A percentile compares a stretch with the other conserved stretches of the same genome.
phyloP scores from a whole-genome alignment of 192 early-diverging fungal species.

The Coemansia sp. region DNA sequence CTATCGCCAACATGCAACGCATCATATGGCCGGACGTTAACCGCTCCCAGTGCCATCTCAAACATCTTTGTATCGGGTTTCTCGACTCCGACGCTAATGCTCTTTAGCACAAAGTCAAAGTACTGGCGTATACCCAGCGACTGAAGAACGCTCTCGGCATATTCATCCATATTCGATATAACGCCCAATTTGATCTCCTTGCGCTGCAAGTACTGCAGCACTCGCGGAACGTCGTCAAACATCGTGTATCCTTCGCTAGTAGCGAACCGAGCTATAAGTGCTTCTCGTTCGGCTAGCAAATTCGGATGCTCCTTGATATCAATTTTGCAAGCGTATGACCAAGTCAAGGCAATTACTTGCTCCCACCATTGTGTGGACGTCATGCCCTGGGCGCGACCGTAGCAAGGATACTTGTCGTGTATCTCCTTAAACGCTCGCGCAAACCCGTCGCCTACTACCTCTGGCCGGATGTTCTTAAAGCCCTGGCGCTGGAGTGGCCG shows the following conservation, averaged over 20 bases:
- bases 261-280: slow-evolving; percentile 53
- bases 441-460: slow-evolving; percentile 35
- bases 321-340: slow-evolving; percentile 36
- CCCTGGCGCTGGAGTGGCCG: slow-evolving; percentile 45
- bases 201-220: slow-evolving; percentile 50
- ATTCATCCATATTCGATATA: slow-evolving; percentile 64
- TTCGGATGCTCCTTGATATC: background rate
- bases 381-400: slow-evolving; percentile 50
- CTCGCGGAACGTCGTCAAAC: slow-evolving; percentile 54
- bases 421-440: slow-evolving; percentile 43
- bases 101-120: slow-evolving; percentile 63
- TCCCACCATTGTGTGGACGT: slow-evolving; percentile 59
- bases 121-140: slow-evolving; percentile 48
- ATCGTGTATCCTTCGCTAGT: slow-evolving; percentile 55
- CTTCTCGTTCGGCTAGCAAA: slow-evolving; percentile 14
- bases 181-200: slow-evolving; percentile 57
- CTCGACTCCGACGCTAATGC: slow-evolving; percentile 54
- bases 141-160: slow-evolving; percentile 39
- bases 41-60: slow-evolving; percentile 51
- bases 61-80: slow-evolving; percentile 59
- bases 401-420: slow-evolving; percentile 51
- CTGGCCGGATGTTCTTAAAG: slow-evolving; percentile 30
- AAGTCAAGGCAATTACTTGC: slow-evolving; percentile 54
- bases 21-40: slow-evolving; percentile 38
- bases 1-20: slow-evolving; percentile 67